Evolutionary conservation across 176 grass and related monocot species (phyloP).

Genomic region (Secale cereale): DNA sequence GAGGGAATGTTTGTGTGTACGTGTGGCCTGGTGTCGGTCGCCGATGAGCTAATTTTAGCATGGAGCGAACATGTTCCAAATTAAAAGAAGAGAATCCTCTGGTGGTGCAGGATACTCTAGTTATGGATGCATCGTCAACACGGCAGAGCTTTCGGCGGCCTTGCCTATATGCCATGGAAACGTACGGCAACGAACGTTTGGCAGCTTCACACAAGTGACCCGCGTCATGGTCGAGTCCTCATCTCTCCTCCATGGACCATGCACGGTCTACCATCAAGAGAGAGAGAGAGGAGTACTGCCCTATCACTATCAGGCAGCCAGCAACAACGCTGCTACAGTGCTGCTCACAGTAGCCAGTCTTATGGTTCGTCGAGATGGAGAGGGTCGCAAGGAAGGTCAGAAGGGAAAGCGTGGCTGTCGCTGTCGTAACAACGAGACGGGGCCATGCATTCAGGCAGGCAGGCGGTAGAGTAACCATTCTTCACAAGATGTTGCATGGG

Average conservation of each 20-base stretch:
- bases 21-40: too few species aligned
- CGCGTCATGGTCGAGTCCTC: too few species aligned
- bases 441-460: too few species aligned
- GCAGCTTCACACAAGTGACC: background rate
- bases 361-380: too few species aligned
- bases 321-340: too few species aligned
- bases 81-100: background rate
- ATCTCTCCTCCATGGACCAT: background rate
- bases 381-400: background rate
- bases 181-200: background rate
- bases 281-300: too few species aligned
- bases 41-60: too few species aligned
- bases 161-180: constrained; percentile 20
- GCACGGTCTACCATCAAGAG: too few species aligned
- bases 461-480: too few species aligned
- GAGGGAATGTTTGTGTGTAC: too few species aligned
- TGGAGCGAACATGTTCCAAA: too few species aligned
- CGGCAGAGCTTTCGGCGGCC: background rate
- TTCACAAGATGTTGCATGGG: background rate
- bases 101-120: background rate
- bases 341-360: background rate
- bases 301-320: too few species aligned
- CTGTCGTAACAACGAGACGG: background rate
- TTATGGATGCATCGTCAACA: background rate
- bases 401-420: background rate